phyloP scores from a whole-genome alignment of 305 asterid species.

The Coffea humblotiana region DNA sequence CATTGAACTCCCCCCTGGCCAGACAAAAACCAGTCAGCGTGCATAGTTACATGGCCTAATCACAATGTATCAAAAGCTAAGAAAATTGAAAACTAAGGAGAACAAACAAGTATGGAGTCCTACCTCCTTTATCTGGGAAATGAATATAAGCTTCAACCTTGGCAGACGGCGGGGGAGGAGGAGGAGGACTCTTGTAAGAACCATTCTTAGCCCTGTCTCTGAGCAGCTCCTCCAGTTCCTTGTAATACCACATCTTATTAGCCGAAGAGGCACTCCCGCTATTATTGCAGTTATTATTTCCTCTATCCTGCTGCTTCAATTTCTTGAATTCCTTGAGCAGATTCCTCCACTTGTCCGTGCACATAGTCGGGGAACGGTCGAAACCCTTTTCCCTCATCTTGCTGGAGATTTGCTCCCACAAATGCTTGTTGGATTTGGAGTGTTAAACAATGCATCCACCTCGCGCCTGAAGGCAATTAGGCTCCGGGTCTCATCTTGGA shows the following conservation, averaged over 20 bases:
- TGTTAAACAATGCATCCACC: slow-evolving; percentile 68
- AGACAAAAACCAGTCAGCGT: too few species aligned
- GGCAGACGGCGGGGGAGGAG: slow-evolving; percentile 15
- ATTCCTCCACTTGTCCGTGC: slow-evolving; percentile 62
- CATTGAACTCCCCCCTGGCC: too few species aligned
- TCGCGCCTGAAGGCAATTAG: slow-evolving; percentile 74
- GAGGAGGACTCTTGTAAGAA: slow-evolving; percentile 23
- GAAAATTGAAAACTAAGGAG: neutral
- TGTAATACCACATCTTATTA: slow-evolving; percentile 24
- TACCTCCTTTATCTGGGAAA: slow-evolving; percentile 27
- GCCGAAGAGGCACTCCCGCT: neutral
- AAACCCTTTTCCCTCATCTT: slow-evolving; percentile 96
- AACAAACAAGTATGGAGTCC: neutral
- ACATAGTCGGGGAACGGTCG: slow-evolving; percentile 92
- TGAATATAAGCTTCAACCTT: slow-evolving; percentile 25
- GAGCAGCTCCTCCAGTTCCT: slow-evolving; percentile 26
- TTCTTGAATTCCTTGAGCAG: slow-evolving; percentile 32
- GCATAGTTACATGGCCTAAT: too few species aligned
- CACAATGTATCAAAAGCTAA: too few species aligned
- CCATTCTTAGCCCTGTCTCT: slow-evolving; percentile 18
- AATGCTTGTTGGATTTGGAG: slow-evolving; percentile 86
- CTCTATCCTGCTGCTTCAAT: slow-evolving; percentile 26
- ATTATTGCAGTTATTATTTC: neutral
- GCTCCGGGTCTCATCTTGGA: slow-evolving; percentile 71
- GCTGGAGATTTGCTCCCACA: slow-evolving; percentile 87